A percentile compares a stretch with the other conserved stretches of the same genome.
Evolutionary conservation across 116 monocot genomes (phyloP).

Genomic region (Zostera marina): DNA sequence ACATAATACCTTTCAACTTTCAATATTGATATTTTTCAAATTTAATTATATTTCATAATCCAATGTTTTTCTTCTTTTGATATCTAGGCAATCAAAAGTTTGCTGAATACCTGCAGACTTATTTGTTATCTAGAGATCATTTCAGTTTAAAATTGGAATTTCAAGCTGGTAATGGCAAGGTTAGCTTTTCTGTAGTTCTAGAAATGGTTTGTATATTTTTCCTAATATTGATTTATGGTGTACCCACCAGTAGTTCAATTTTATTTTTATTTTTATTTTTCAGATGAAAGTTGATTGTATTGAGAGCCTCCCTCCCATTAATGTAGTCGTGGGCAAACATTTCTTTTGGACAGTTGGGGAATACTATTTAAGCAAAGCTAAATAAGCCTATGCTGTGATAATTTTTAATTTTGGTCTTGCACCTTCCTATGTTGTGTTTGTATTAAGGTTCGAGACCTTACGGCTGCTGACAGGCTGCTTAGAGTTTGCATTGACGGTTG

Average conservation of each 20-base stretch:
- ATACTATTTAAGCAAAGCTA: constrained; percentile 26
- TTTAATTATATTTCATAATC: not conserved
- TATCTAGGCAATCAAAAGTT: constrained; percentile 42
- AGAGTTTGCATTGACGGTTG: no score
- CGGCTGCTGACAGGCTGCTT: no score
- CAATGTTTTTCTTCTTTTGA: not conserved
- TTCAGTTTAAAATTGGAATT: constrained; percentile 57
- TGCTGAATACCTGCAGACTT: constrained; percentile 37
- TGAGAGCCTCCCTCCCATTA: constrained; percentile 36
- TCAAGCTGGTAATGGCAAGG: constrained; percentile 78
- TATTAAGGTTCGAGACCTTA: not conserved
- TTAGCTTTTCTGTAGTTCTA: constrained; percentile 8
- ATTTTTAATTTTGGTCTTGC: not conserved
- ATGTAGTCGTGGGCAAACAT: constrained; percentile 49
- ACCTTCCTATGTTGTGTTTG: not conserved
- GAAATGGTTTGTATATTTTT: not conserved
- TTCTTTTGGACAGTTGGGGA: constrained; percentile 63
- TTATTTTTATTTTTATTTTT: constrained; percentile 2
- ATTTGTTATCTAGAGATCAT: constrained; percentile 62
- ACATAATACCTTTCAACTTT: no score
- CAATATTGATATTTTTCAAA: not conserved
- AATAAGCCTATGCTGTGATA: constrained; percentile 4
- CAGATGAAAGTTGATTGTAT: constrained; percentile 68
- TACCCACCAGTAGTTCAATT: not conserved
- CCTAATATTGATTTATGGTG: not conserved